phyloP scores from a whole-genome alignment of 495 filamentous ascomycete genomes.

The Aspergillus bridgeri region DNA sequence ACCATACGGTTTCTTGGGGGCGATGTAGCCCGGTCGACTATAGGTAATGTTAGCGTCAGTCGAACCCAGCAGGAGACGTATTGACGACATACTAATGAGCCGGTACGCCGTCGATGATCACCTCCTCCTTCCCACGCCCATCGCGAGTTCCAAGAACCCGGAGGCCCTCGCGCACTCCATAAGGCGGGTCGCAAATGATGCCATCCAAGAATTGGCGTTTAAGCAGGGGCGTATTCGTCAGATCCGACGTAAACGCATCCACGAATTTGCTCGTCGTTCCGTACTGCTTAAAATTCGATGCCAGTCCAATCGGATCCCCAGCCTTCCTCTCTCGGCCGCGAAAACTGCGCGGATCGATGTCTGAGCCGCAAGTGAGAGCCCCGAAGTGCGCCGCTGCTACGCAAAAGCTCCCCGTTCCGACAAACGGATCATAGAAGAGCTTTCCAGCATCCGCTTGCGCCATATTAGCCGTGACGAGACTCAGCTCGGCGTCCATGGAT shows the following conservation, averaged over 20 bases:
- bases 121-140: slow-evolving; percentile 55
- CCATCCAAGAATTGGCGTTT: slow-evolving; percentile 65
- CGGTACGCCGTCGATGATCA: slow-evolving; percentile 65
- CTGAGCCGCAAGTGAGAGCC: slow-evolving; percentile 72
- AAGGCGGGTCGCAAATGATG: slow-evolving; percentile 95
- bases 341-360: slow-evolving; percentile 89
- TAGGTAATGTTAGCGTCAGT: slow-evolving; percentile 12
- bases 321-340: slow-evolving; percentile 60
- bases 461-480: slow-evolving; percentile 89
- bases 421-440: slow-evolving; percentile 89
- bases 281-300: slow-evolving; percentile 84
- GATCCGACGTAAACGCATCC: slow-evolving; percentile 77
- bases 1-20: slow-evolving; percentile 87
- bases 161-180: slow-evolving; percentile 92
- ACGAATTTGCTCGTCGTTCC: slow-evolving; percentile 58
- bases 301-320: slow-evolving; percentile 48
- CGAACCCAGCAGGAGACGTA: not conserved
- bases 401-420: slow-evolving; percentile 88
- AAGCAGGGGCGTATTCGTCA: slow-evolving; percentile 83
- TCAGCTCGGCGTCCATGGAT: slow-evolving; percentile 92
- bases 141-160: slow-evolving; percentile 78
- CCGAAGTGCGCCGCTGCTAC: slow-evolving; percentile 88
- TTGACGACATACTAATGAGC: slow-evolving; percentile 58
- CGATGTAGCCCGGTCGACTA: slow-evolving; percentile 73
- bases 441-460: slow-evolving; percentile 77